Evolutionary conservation across 2,329 filamentous ascomycete genomes (phyloP).

Genomic region (Sclerotinia borealis): DNA sequence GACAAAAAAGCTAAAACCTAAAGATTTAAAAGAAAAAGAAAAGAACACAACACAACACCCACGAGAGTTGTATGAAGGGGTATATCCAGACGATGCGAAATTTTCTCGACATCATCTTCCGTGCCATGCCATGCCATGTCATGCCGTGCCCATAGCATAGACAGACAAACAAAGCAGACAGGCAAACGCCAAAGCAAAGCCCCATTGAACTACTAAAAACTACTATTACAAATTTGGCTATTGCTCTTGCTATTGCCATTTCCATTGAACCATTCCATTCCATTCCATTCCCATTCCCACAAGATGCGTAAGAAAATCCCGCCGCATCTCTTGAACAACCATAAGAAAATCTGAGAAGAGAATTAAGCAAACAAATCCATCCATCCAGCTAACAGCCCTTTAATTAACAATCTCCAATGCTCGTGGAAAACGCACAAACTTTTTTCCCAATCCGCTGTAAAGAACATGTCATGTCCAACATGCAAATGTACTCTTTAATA

Average conservation of each 20-base stretch:
- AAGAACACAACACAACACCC: not conserved
- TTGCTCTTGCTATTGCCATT: not conserved
- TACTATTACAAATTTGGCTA: slow-evolving; percentile 16
- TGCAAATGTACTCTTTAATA: slow-evolving; percentile 7
- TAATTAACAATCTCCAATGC: slow-evolving; percentile 10
- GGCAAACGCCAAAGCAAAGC: slow-evolving; percentile 1
- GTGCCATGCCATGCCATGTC: not conserved
- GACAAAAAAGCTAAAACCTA: not conserved
- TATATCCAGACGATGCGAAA: slow-evolving; percentile 10
- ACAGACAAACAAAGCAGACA: not conserved
- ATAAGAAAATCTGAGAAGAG: not conserved
- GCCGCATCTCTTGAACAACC: slow-evolving; percentile 1
- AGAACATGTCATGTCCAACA: slow-evolving; percentile 2
- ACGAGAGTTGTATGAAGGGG: slow-evolving; percentile 8
- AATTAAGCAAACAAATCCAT: slow-evolving; percentile 2
- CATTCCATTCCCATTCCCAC: slow-evolving; percentile 1
- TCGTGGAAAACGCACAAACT: slow-evolving; percentile 7
- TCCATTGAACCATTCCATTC: not conserved
- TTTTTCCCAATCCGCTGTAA: slow-evolving; percentile 8
- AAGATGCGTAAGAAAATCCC: slow-evolving; percentile 1
- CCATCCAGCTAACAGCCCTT: not conserved
- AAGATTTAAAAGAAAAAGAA: too few species aligned
- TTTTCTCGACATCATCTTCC: slow-evolving; percentile 4
- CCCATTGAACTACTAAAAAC: slow-evolving; percentile 9
- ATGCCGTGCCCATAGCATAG: too few species aligned